A percentile compares a stretch with the other conserved stretches of the same genome.
These are phyloP conservation scores for Apodospora peruviana DNA, from an alignment of 495 filamentous ascomycete species.

Conservation along the genomic window DNA sequence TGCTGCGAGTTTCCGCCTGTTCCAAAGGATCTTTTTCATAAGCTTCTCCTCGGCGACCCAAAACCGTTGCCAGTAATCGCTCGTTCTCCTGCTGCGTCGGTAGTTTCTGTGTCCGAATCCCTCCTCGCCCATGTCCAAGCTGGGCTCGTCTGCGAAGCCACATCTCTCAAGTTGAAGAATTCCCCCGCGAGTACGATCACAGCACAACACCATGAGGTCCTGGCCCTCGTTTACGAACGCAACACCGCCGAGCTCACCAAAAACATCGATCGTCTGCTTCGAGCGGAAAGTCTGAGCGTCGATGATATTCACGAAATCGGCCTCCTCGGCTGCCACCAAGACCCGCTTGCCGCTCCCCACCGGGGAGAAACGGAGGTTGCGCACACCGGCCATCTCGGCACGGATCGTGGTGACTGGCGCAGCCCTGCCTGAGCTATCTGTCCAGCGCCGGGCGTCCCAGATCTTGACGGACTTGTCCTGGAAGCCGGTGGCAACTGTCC, in stretches of 20 bases:
- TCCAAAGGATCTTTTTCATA: background rate
- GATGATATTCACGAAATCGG: conserved; percentile 75
- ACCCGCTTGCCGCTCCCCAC: conserved; percentile 68
- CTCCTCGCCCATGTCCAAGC: conserved; percentile 2
- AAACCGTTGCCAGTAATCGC: background rate
- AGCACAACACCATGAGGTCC: conserved; percentile 67
- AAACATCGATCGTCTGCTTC: conserved; percentile 76
- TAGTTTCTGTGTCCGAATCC: background rate
- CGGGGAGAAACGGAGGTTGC: conserved; percentile 76
- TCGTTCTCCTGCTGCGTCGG: no score
- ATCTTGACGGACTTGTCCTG: conserved; percentile 82
- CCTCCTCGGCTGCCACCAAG: conserved; percentile 74
- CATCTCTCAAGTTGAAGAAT: conserved; percentile 70
- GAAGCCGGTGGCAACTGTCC: conserved; percentile 82
- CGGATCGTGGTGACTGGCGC: conserved; percentile 56
- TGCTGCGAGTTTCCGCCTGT: background rate
- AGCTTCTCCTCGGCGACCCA: background rate
- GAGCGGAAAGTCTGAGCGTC: conserved; percentile 62
- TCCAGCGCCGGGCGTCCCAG: conserved; percentile 79
- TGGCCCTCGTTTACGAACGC: conserved; percentile 67
- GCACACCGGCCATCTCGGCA: conserved; percentile 72
- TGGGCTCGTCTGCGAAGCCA: conserved; percentile 36
- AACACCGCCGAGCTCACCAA: conserved; percentile 78
- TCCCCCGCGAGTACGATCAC: conserved; percentile 71
- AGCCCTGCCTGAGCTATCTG: conserved; percentile 34